A percentile compares a stretch with the other conserved stretches of the same genome.
Conservation (phyloP, 2,329 filamentous ascomycete genomes). For the Colletotrichum spaethianum region DNA sequence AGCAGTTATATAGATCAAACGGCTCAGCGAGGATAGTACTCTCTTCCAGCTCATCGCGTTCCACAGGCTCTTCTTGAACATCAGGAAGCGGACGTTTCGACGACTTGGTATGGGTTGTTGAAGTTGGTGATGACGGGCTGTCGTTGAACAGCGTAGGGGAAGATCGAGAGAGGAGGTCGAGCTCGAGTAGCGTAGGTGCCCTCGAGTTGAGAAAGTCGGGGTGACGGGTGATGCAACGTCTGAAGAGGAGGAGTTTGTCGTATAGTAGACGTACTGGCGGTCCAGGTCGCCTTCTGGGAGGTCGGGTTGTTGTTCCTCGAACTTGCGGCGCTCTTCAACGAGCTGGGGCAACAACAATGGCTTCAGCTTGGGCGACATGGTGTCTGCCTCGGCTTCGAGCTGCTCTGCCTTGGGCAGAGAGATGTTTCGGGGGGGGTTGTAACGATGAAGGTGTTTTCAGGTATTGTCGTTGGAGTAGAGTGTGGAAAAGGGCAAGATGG, state of each 20-base stretch:
- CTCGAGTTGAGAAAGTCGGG: conserved; percentile 77
- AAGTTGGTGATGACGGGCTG: conserved; percentile 68
- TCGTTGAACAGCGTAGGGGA: conserved; percentile 63
- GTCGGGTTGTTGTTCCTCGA: conserved; percentile 50
- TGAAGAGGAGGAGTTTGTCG: conserved; percentile 71
- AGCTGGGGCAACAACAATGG: conserved; percentile 68
- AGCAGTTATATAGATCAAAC: conserved; percentile 74
- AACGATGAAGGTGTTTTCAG: background rate
- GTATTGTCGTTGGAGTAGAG: conserved; percentile 4
- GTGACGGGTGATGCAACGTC: conserved; percentile 80
- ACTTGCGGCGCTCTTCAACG: conserved; percentile 64
- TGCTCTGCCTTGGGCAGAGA: conserved; percentile 17
- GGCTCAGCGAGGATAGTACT: conserved; percentile 61
- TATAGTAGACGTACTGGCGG: conserved; percentile 59
- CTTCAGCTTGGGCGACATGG: conserved; percentile 66
- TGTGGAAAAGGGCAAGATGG: conserved; percentile 9
- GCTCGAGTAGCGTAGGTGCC: conserved; percentile 77
- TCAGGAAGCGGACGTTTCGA: conserved; percentile 81
- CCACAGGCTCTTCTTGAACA: conserved; percentile 85
- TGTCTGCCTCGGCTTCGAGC: conserved; percentile 19
- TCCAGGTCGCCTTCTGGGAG: conserved; percentile 51
- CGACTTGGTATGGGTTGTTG: conserved; percentile 59
- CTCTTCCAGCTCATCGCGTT: conserved; percentile 71
- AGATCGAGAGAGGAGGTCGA: conserved; percentile 85
- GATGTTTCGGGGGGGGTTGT: background rate